Evolutionary conservation across 2,329 filamentous ascomycete genomes (phyloP).

Genomic region (Alternaria viburni): DNA sequence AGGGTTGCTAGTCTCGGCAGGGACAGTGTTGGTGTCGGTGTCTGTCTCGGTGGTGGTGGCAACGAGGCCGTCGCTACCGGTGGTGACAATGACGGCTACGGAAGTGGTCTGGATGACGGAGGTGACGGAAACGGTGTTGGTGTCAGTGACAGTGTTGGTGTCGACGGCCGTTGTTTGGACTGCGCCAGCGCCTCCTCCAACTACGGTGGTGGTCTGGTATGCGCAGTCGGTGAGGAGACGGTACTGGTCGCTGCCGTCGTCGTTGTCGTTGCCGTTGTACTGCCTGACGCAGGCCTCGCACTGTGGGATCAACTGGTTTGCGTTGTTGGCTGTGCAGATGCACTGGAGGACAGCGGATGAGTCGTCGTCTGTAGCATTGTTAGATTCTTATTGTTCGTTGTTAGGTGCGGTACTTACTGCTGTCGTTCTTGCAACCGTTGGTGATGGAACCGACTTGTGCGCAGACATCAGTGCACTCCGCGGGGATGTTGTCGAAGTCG

Average conservation of each 20-base stretch:
- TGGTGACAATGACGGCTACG: not conserved
- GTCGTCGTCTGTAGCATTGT: conserved; percentile 23
- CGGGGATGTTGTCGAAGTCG: conserved; percentile 38
- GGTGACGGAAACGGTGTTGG: not conserved
- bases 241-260: conserved; percentile 11
- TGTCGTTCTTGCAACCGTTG: conserved; percentile 32
- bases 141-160: not conserved
- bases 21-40: not conserved
- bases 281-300: conserved; percentile 41
- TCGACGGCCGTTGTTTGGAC: not conserved
- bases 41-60: not conserved
- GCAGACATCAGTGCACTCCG: conserved; percentile 37
- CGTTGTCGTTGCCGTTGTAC: conserved; percentile 24
- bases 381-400: not conserved
- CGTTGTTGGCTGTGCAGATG: conserved; percentile 36
- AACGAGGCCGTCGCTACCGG: conserved; percentile 10
- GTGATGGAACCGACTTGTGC: conserved; percentile 29
- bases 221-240: not conserved
- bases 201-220: conserved; percentile 1
- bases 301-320: conserved; percentile 30
- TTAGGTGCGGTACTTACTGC: conserved; percentile 11
- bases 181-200: not conserved
- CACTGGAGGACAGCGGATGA: conserved; percentile 29
- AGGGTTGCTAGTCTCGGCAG: conserved; percentile 8
- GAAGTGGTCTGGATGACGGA: not conserved